Percentiles rank a stretch among this genome's conserved stretches.
phyloP scores from a whole-genome alignment of 176 grass and related monocot species.

The Aegilops longissima region DNA sequence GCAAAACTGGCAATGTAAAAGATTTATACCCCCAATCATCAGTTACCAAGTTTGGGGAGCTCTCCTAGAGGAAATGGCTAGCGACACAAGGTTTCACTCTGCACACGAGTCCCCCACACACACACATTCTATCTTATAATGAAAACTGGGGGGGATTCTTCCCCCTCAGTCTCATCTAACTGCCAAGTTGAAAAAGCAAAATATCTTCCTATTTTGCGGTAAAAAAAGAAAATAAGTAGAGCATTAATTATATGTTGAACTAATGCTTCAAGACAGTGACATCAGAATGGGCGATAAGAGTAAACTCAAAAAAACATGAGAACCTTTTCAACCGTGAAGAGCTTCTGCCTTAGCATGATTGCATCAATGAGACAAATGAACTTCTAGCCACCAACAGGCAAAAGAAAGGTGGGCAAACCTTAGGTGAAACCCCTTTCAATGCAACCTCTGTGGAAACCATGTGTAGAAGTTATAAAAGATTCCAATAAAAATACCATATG shows the following conservation, averaged over 20 bases:
- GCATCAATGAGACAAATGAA: not conserved
- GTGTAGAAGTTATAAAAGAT: not conserved
- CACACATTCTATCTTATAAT: not conserved
- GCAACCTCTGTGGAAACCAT: not conserved
- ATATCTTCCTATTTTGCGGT: not conserved
- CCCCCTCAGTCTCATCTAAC: not conserved
- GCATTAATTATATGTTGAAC: not conserved
- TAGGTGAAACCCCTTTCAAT: not conserved
- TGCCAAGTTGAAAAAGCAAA: conserved; percentile 4
- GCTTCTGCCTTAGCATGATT: not conserved
- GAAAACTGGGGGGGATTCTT: not conserved
- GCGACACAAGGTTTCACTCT: not conserved
- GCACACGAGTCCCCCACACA: not conserved
- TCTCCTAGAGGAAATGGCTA: not conserved
- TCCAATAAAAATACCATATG: not conserved
- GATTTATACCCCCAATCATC: not conserved
- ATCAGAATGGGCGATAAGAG: not conserved
- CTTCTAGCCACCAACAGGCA: not conserved
- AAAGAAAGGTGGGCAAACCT: not conserved
- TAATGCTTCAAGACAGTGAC: not conserved
- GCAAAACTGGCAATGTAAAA: not conserved
- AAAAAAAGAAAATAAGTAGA: not conserved
- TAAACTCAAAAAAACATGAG: not conserved
- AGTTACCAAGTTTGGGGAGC: not conserved
- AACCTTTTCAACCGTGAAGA: conserved; percentile 11